phyloP scores from a whole-genome alignment of 352 stramenopile species.

The Phytopythium boreale region DNA sequence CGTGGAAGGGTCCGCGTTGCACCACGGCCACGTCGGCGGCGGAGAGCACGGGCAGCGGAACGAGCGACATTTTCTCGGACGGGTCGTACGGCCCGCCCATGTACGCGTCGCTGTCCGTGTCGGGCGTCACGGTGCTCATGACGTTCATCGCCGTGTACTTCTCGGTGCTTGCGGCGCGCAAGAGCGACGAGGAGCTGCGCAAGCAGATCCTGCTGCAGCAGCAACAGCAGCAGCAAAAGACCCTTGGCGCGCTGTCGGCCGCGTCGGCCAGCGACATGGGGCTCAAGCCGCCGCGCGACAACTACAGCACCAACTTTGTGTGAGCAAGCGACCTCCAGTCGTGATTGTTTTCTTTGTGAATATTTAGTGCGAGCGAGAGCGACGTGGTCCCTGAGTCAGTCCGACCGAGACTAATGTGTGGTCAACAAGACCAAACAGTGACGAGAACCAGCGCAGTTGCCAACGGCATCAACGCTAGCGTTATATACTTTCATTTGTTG shows the following conservation, averaged over 20 bases:
- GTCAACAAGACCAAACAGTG: not conserved
- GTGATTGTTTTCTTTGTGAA: not conserved
- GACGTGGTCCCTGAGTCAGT: not conserved
- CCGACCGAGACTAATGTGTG: not conserved
- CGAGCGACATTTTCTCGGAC: constrained; percentile 7
- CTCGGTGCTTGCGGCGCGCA: constrained; percentile 15
- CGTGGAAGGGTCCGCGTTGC: constrained; percentile 35
- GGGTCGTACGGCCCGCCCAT: constrained; percentile 24
- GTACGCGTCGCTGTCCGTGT: constrained; percentile 18
- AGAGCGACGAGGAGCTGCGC: constrained; percentile 16
- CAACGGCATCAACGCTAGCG: not conserved
- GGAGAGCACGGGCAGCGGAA: constrained; percentile 5
- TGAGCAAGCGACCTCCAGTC: constrained; percentile 5
- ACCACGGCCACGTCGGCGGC: constrained; percentile 13
- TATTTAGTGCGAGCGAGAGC: constrained; percentile 1
- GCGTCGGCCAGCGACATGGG: constrained; percentile 18
- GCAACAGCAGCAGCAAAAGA: constrained; percentile 17
- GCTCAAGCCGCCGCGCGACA: constrained; percentile 21
- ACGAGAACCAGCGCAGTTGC: not conserved
- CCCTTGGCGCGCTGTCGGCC: constrained; percentile 9
- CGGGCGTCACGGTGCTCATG: constrained; percentile 20
- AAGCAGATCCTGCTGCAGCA: constrained; percentile 8
- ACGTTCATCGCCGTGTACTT: constrained; percentile 22
- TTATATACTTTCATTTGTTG: too few relatives aligned
- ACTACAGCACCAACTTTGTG: constrained; percentile 41